Conservation (phyloP, 1,284 basidiomycete genomes). For the Ustilago loliicola region DNA sequence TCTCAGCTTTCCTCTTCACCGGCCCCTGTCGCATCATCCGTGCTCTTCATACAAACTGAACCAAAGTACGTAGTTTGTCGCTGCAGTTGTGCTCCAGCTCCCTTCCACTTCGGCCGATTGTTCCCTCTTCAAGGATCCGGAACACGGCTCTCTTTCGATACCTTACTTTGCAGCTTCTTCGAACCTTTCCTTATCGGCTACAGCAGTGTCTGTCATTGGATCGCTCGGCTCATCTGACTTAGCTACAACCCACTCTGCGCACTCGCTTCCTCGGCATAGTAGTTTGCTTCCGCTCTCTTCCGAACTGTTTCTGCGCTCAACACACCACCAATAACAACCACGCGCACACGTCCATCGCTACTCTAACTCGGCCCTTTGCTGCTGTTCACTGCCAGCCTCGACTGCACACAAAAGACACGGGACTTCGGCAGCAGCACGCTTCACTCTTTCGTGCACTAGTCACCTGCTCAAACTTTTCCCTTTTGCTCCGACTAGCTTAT, state of each 20-base stretch:
- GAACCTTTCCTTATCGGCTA: neutral
- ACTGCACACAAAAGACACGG: neutral
- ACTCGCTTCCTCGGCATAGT: constrained; percentile 1
- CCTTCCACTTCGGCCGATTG: constrained; percentile 5
- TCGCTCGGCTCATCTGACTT: constrained; percentile 6
- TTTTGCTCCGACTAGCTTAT: constrained; percentile 10
- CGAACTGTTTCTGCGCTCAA: constrained; percentile 2
- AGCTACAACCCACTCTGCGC: neutral
- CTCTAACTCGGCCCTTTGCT: neutral
- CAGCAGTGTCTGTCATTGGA: constrained; percentile 4
- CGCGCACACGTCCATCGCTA: constrained; percentile 4
- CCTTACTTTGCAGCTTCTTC: neutral
- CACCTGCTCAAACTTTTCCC: neutral
- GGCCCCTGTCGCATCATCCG: neutral
- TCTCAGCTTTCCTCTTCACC: neutral
- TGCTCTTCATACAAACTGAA: neutral
- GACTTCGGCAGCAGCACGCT: neutral
- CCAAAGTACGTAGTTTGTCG: neutral
- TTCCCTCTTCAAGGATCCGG: neutral
- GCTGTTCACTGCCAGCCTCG: neutral
- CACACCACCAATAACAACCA: constrained; percentile 6
- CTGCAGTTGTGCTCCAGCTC: neutral
- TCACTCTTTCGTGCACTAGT: neutral
- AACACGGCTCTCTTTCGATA: neutral
- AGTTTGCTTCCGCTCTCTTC: constrained; percentile 16